These are phyloP conservation scores for Fusarium denticulatum DNA, from an alignment of 2,329 filamentous ascomycete genomes.

Conservation along the genomic window DNA sequence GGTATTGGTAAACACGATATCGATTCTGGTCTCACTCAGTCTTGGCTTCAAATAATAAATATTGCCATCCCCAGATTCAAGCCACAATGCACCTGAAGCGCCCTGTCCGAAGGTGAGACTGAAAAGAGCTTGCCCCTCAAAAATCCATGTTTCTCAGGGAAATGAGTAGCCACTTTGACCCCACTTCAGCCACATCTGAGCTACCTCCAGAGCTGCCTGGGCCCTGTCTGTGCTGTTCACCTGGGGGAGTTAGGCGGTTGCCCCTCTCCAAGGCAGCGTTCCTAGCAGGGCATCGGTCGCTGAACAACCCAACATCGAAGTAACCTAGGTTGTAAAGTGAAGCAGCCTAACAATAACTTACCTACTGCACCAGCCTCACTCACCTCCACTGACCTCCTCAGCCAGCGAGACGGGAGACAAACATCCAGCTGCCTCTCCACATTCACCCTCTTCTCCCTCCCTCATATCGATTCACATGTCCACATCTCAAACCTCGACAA, in stretches of 20 bases:
- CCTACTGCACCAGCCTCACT: slow-evolving; percentile 20
- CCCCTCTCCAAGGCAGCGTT: slow-evolving; percentile 18
- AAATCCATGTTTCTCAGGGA: slow-evolving; percentile 9
- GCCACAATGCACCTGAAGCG: slow-evolving; percentile 19
- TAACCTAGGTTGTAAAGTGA: no score
- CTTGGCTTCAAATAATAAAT: neutral
- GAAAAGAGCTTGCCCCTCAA: slow-evolving; percentile 11
- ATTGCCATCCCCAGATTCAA: slow-evolving; percentile 1
- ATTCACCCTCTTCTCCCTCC: slow-evolving; percentile 34
- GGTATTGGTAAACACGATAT: neutral
- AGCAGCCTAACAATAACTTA: neutral
- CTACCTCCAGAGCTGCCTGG: neutral
- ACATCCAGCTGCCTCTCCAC: slow-evolving; percentile 38
- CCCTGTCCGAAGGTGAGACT: slow-evolving; percentile 11
- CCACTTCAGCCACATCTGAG: slow-evolving; percentile 33
- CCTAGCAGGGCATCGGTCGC: slow-evolving; percentile 13
- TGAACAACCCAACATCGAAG: slow-evolving; percentile 10
- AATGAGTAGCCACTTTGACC: slow-evolving; percentile 30
- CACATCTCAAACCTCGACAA: slow-evolving; percentile 25
- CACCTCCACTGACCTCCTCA: neutral
- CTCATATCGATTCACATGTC: slow-evolving; percentile 43
- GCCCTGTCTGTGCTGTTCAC: neutral
- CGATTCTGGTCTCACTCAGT: neutral
- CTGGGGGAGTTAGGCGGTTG: neutral
- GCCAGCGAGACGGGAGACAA: slow-evolving; percentile 17